These are phyloP conservation scores for Cynara cardunculus DNA, from an alignment of 129 eudicot genomes.

Conservation along the genomic window DNA sequence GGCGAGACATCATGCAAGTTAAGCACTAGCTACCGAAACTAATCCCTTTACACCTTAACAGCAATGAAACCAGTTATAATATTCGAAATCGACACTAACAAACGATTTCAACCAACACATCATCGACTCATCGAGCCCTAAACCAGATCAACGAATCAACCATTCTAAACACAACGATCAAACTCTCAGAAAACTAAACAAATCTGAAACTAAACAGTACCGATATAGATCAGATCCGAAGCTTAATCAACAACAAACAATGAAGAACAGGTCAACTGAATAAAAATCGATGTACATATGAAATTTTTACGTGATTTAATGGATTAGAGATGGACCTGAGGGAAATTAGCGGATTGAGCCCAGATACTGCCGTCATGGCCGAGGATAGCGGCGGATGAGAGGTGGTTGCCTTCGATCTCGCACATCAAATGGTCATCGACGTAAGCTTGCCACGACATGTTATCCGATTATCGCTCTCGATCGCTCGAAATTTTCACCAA, in stretches of 20 bases:
- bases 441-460: slow-evolving; percentile 79
- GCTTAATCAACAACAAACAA: slow-evolving; percentile 4
- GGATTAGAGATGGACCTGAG: slow-evolving; percentile 36
- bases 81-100: neutral
- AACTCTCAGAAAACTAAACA: neutral
- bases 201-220: neutral
- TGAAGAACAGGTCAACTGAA: neutral
- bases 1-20: neutral
- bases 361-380: slow-evolving; percentile 66
- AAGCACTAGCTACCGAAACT: neutral
- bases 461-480: slow-evolving; percentile 16
- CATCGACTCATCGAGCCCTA: neutral
- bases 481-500: neutral
- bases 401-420: slow-evolving; percentile 62
- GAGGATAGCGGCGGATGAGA: slow-evolving; percentile 62
- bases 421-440: slow-evolving; percentile 77
- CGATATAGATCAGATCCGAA: slow-evolving; percentile 18
- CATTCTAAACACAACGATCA: neutral
- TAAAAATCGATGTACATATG: neutral
- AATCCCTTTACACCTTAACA: neutral
- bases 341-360: slow-evolving; percentile 66
- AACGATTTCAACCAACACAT: slow-evolving; percentile 5
- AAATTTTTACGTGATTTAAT: neutral
- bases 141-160: slow-evolving; percentile 15
- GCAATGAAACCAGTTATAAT: neutral